Conservation (phyloP, 306 rosid genomes). For the Lathyrus tuberosus region DNA sequence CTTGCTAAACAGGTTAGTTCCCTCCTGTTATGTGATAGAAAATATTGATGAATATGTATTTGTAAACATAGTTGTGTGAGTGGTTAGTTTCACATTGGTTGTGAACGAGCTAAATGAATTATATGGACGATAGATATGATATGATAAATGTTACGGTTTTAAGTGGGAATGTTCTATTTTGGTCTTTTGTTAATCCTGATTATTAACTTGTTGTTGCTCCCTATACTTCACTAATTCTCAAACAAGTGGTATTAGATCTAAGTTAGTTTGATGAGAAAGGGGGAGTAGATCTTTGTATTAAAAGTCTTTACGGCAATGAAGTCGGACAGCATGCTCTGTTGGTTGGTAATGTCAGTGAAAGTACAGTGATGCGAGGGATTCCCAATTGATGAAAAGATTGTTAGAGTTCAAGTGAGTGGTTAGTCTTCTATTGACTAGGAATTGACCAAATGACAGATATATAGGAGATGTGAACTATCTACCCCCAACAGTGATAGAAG, state of each 20-base stretch:
- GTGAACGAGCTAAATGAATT: not conserved
- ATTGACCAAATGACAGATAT: not conserved
- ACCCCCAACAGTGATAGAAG: not conserved
- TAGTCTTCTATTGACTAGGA: not conserved
- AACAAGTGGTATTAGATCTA: not conserved
- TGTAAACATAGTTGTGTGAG: not conserved
- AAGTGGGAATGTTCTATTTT: not conserved
- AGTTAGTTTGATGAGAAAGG: not conserved
- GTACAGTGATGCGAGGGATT: not conserved
- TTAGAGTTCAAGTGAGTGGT: not conserved
- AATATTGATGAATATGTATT: slow-evolving; percentile 8
- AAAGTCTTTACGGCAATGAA: not conserved
- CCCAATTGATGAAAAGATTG: not conserved
- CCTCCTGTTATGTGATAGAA: not conserved
- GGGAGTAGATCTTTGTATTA: not conserved
- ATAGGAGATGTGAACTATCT: not conserved
- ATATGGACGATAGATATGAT: not conserved
- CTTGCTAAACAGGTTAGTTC: slow-evolving; percentile 76
- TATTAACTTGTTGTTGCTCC: not conserved
- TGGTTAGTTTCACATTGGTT: not conserved
- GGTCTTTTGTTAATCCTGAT: not conserved
- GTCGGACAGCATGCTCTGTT: not conserved
- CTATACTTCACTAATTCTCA: not conserved
- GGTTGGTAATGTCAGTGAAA: not conserved
- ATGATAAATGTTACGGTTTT: not conserved